These are phyloP conservation scores for Nicotiana otophora DNA, from an alignment of 257 asterid species.

Conservation along the genomic window DNA sequence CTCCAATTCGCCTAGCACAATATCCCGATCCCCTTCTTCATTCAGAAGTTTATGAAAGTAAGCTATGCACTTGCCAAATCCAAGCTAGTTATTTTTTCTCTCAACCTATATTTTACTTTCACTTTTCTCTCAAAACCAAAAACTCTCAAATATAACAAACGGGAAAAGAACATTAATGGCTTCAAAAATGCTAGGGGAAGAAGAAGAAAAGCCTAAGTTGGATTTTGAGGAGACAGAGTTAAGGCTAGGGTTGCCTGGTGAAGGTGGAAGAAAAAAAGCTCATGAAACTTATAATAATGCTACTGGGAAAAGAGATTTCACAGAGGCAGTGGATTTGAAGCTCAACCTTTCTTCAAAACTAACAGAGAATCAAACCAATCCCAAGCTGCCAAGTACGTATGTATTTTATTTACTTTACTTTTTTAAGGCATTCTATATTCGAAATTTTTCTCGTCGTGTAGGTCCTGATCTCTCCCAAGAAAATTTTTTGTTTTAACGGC, in stretches of 20 bases:
- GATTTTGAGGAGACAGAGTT: slow-evolving; percentile 28
- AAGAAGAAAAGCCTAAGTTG: slow-evolving; percentile 3
- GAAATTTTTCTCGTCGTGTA: no score
- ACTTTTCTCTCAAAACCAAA: not conserved
- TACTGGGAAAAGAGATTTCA: slow-evolving; percentile 22
- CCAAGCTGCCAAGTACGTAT: not conserved
- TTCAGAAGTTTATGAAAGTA: no score
- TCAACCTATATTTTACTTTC: not conserved
- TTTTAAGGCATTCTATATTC: no score
- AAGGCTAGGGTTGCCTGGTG: slow-evolving; percentile 24
- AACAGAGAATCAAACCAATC: no score
- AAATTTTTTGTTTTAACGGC: no score
- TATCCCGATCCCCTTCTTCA: no score
- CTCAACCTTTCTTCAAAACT: slow-evolving; percentile 12
- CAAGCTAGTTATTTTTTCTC: not conserved
- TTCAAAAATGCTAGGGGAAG: slow-evolving; percentile 8
- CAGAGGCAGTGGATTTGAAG: slow-evolving; percentile 19
- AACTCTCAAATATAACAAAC: not conserved
- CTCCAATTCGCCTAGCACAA: no score
- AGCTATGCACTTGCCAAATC: not conserved
- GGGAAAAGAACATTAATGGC: no score
- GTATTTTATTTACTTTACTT: not conserved
- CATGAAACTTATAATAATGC: not conserved
- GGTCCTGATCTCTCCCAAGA: no score
- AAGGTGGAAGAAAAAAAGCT: slow-evolving; percentile 10